phyloP scores from a whole-genome alignment of 495 filamentous ascomycete genomes.

The Hapsidospora chrysogenum region DNA sequence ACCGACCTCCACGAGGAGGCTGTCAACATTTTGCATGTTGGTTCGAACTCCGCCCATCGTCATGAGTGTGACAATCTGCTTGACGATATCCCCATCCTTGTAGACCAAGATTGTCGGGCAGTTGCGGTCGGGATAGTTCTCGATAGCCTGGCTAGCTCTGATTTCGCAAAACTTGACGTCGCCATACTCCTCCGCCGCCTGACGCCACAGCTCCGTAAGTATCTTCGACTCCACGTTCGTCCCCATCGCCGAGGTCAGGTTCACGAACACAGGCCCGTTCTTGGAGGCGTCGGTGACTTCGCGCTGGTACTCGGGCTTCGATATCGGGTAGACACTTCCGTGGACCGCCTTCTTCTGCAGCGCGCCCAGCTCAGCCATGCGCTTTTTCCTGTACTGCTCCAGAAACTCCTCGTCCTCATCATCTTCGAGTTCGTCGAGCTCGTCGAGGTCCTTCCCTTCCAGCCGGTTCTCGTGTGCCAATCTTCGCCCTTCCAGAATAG shows the following conservation, averaged over 20 bases:
- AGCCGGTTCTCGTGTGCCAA: conserved; percentile 79
- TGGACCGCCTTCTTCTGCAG: conserved; percentile 60
- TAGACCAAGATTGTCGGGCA: conserved; percentile 91
- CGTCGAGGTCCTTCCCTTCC: conserved; percentile 84
- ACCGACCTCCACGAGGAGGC: conserved; percentile 63
- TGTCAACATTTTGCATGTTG: conserved; percentile 46
- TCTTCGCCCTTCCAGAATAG: conserved; percentile 62
- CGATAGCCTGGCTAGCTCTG: conserved; percentile 79
- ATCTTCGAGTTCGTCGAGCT: conserved; percentile 85
- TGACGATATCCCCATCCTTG: conserved; percentile 76
- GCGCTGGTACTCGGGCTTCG: conserved; percentile 79
- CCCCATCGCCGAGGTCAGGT: conserved; percentile 59
- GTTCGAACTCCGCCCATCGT: conserved; percentile 59
- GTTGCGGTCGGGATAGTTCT: conserved; percentile 87
- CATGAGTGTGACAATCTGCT: conserved; percentile 71
- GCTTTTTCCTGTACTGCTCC: conserved; percentile 69
- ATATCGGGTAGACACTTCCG: conserved; percentile 81
- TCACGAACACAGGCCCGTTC: conserved; percentile 59
- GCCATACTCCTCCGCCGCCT: conserved; percentile 65
- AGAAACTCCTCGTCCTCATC: conserved; percentile 83
- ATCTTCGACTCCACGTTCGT: conserved; percentile 72
- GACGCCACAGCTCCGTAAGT: conserved; percentile 73
- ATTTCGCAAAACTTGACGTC: conserved; percentile 99
- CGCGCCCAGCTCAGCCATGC: conserved; percentile 60
- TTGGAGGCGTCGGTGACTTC: conserved; percentile 88